These are phyloP conservation scores for Alloascoidea hylecoeti DNA, from an alignment of 805 yeast genomes.

Conservation along the genomic window DNA sequence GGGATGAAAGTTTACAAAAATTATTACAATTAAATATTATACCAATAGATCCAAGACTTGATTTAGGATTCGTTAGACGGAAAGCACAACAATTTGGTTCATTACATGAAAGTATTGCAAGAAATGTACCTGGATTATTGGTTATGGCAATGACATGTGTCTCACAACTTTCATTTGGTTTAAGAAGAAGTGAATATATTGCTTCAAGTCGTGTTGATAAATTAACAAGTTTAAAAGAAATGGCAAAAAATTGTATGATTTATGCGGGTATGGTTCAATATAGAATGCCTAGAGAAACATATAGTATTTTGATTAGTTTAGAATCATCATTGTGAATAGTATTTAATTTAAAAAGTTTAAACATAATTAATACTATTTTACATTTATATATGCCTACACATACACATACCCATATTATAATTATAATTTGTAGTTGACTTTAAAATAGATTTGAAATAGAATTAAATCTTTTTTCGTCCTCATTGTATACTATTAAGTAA, in stretches of 20 bases:
- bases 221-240: slow-evolving; percentile 35
- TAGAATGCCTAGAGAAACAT: slow-evolving; percentile 38
- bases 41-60: slow-evolving; percentile 34
- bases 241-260: slow-evolving; percentile 81
- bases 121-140: slow-evolving; percentile 68
- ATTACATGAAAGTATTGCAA: slow-evolving; percentile 57
- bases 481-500: no score
- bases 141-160: slow-evolving; percentile 73
- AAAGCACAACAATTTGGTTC: slow-evolving; percentile 55
- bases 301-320: slow-evolving; percentile 50
- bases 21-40: slow-evolving; percentile 50
- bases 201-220: slow-evolving; percentile 37
- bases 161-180: slow-evolving; percentile 33
- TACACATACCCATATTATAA: no score
- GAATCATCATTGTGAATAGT: slow-evolving; percentile 30
- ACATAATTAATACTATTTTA: no score
- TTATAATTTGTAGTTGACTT: no score
- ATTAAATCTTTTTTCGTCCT: no score
- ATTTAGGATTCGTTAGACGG: slow-evolving; percentile 42
- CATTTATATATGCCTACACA: no score
- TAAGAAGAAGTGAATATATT: slow-evolving; percentile 22
- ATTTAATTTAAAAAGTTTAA: no score
- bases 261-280: slow-evolving; percentile 90
- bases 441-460: no score
- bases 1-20: slow-evolving; percentile 39